Base-by-base conservation (phyloP, 495 filamentous ascomycete genomes). In the Rhizodiscina lignyota region DNA sequence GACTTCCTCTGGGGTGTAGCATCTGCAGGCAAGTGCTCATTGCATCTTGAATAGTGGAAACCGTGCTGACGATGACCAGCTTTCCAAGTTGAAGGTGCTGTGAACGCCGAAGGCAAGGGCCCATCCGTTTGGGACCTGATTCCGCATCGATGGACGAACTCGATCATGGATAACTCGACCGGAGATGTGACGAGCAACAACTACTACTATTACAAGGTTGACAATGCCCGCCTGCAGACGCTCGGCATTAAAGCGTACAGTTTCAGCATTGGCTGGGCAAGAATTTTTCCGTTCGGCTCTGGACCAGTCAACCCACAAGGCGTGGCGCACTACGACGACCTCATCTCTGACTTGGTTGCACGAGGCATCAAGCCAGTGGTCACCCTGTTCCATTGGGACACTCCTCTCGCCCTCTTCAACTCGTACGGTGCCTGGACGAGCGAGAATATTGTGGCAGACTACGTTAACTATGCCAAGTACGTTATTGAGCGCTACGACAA, bases 371-470 rank as follows among this genome's bases (percentile, higher is more conserved):
- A 48, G 22, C 60, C 60, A 15, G 35, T 45, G 0, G 41, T 64
- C 2, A 61, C 54, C 30, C 51, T 64, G 17, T 64, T 60, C 37
- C 60, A 64, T 43, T 64, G 60, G 60, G 60, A 64, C 41, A 55
- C 60, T 11, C 60, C 60, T 3, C 47, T 64, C 13, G 48, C 52
- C n/a, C 38, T 64, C 21, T 60, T 61, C 37, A 58, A 59, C 30
- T 44, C 52, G 33, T 64, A 64, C 36, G 60, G 60, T 16, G 60
- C 55, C 20, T 64, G 60, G 60, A 49, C 53, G 12, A 42, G 36
- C 21, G 38, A 28, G 3, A 47, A 54, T 27, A 56, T 63, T 24
- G 46, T 64, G 2, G 56, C 56, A 37, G 51, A 64, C 34, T 63
- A 49, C 40, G 44, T 61, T 30, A 48, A 56, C 28, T 63, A 61